Evolutionary conservation across 352 stramenopile genomes (phyloP), one percentile per base, ranked within the genome.

Genomic region (Phytopythium boreale): DNA sequence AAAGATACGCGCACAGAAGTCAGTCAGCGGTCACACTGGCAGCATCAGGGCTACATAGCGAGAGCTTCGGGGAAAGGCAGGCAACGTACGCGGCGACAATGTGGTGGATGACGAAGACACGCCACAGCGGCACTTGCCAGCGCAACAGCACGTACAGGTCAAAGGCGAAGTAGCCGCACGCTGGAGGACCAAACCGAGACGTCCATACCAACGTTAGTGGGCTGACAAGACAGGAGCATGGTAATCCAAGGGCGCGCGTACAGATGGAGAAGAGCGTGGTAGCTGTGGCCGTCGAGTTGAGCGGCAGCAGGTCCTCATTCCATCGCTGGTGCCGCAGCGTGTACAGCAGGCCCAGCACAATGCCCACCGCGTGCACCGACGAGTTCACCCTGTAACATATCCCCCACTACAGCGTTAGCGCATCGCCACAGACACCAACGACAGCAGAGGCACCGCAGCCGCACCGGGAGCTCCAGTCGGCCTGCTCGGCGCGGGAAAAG

Each of bases 401-500:
- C 29, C 29, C 50, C 34, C 9, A 34, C n/a, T 62, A 2, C 22
- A 20, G 24, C 22, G 44, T 65, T 12, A 69, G 31, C 49, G 15
- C 53, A 60, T 44, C 9, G 29, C n/a, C 20, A 19, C 1, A 34
- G 8, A 19, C 41, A 41, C 17, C 41, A 11, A 22, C 11, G 4
- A 0, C n/a, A 20, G 22, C 27, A 19, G 44, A 3, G 29, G 29
- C 29, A 7, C 17, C 7, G 39, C 39, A 50, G 20, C 61, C 74
- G 46, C 65, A 95, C 87, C 87, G 72, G 43, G 87, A 93, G 68
- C 82, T 87, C 84, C 84, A 95, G 74, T 95, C 85, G 62, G 78
- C 84, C 44, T 89, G 77, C 47, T 95, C 81, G 6, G 76, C 69
- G 46, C 64, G 66, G 11, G 82, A 90, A 55, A 92, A 95, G 61